Percentiles rank a stretch among this genome's conserved stretches.
Evolutionary conservation across 352 stramenopile genomes (phyloP).

Genomic region (Phytophthora fragariaefolia): DNA sequence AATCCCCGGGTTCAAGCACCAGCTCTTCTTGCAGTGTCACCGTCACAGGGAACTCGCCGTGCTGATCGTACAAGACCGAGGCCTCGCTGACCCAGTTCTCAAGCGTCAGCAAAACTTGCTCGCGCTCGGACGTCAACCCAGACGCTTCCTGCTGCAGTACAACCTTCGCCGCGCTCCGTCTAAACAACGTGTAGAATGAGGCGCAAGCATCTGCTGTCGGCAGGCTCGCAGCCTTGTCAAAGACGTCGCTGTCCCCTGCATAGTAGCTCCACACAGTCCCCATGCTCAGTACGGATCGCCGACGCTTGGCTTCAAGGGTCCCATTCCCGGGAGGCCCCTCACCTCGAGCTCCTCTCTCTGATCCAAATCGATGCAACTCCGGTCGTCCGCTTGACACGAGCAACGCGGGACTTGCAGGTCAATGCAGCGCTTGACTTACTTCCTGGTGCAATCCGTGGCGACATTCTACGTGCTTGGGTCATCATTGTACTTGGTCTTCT

Average conservation of each 20-base stretch:
- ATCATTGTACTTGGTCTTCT: slow-evolving; percentile 16
- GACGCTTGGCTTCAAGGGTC: slow-evolving; percentile 26
- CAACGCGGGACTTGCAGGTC: slow-evolving; percentile 17
- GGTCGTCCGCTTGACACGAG: slow-evolving; percentile 21
- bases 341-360: too few species aligned
- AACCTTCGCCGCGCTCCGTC: slow-evolving; percentile 43
- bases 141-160: slow-evolving; percentile 34
- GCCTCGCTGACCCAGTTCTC: slow-evolving; percentile 60
- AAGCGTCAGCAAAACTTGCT: slow-evolving; percentile 50
- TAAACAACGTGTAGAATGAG: slow-evolving; percentile 44
- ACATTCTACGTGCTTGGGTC: slow-evolving; percentile 11
- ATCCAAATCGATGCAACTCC: slow-evolving; percentile 13
- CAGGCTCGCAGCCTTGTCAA: slow-evolving; percentile 41
- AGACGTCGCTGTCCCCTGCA: slow-evolving; percentile 27
- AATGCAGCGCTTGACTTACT: slow-evolving; percentile 12
- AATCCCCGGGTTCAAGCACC: slow-evolving; percentile 5
- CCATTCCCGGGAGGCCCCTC: slow-evolving; percentile 2
- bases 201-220: slow-evolving; percentile 26
- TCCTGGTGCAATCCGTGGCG: slow-evolving; percentile 31
- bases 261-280: slow-evolving; percentile 44
- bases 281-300: slow-evolving; percentile 22
- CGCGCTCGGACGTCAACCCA: slow-evolving; percentile 20
- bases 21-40: slow-evolving; percentile 50
- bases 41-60: slow-evolving; percentile 44
- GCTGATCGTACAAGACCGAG: slow-evolving; percentile 46